phyloP scores from a whole-genome alignment of 345 rosid species.

The Lumnitzera littorea region DNA sequence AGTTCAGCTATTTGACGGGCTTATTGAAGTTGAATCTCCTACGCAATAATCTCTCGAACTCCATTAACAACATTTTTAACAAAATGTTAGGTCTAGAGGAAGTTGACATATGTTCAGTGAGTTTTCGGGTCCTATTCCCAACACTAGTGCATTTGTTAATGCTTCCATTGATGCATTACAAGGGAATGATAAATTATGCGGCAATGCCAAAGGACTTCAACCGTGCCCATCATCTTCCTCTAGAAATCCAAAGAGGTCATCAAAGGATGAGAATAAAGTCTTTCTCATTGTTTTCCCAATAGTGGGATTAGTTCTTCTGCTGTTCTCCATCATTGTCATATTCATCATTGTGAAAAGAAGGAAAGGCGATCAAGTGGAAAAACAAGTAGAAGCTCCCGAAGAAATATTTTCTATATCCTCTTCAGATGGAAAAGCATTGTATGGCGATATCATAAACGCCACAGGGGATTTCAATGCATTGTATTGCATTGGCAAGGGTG shows the following conservation, averaged over 20 bases:
- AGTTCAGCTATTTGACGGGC: not conserved
- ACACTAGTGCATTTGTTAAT: conserved; percentile 15
- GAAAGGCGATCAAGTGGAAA: not conserved
- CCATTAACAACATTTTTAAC: conserved; percentile 6
- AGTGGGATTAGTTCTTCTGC: not conserved
- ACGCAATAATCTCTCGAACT: conserved; percentile 17
- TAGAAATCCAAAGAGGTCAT: too few species aligned
- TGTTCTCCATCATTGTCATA: not conserved
- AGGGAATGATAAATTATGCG: conserved; percentile 15
- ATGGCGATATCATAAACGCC: conserved; percentile 12
- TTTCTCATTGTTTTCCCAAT: conserved; percentile 1
- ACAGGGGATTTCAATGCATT: conserved; percentile 2
- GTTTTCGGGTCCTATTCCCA: conserved; percentile 22
- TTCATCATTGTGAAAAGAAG: not conserved
- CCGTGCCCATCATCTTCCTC: conserved; percentile 1
- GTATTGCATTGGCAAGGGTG: conserved; percentile 19
- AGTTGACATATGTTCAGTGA: conserved; percentile 15
- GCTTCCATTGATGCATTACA: not conserved
- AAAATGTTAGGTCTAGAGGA: not conserved
- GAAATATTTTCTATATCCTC: conserved; percentile 3
- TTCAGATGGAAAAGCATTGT: conserved; percentile 10
- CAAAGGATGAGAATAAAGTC: not conserved
- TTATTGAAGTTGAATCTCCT: conserved; percentile 18
- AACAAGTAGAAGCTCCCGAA: too few species aligned
- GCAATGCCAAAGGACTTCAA: conserved; percentile 6